Base-by-base conservation (phyloP, 2,329 filamentous ascomycete species). In the Bertia moriformis region DNA sequence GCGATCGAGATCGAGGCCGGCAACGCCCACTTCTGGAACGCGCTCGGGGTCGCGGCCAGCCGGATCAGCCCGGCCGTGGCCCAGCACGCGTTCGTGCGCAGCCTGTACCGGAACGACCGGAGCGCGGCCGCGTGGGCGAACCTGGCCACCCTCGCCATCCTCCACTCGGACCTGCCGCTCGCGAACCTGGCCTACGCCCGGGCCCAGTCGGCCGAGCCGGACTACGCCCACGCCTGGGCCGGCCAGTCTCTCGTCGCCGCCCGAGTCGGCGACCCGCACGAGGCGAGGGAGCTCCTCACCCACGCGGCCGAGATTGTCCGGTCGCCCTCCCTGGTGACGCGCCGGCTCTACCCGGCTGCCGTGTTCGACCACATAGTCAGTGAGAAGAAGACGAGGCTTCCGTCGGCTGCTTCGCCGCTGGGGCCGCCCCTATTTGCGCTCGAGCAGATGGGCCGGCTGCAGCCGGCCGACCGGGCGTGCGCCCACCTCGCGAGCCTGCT, bases 21-120 rank as follows among this genome's bases (percentile, higher is more conserved):
- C 39, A 98, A 96, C 52, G 67, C 85, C 0, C 89, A 96, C 48
- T 96, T 96, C 56, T 98, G 91, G 91, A 96, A 96, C 52, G 81
- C 91, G 0, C 69, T 98, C 2, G 91, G 89, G 38, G 85, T 96
- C 3, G 86, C 84, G 18, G 95, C 91, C 2, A 88, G 85, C 45
- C 75, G 76, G 36, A 69, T 95, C 47, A 95, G 84, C 51, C 82
- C 88, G 0, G 78, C 81, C 41, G 84, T 98, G 2, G 78, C 91
- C 0, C 91, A 98, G 56, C 93, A 98, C 56, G 78, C 91, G 0
- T 89, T 98, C 49, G 82, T 94, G 12, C 72, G 93, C 48, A 94
- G 88, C 47, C 58, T 98, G n/a, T 83, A 93, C 56, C 65, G 98
- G 14, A 93, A 95, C 51, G 89, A 98, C 56, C 67, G 85, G 44